A percentile compares a stretch with the other conserved stretches of the same genome.
These are phyloP conservation scores for Vigna nakashimae DNA, from an alignment of 306 rosid genomes.

Conservation along the genomic window DNA sequence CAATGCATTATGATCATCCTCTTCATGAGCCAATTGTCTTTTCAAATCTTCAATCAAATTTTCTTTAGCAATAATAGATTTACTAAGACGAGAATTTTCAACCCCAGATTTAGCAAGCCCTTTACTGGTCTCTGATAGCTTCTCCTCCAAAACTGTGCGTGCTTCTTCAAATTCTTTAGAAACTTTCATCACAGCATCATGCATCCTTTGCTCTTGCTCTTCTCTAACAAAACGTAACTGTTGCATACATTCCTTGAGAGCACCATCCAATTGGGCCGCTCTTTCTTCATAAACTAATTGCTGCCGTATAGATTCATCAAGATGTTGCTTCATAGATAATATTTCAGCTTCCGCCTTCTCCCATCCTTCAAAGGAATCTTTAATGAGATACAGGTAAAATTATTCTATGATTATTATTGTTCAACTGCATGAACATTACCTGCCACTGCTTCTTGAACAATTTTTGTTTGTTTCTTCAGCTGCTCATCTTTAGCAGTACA, in stretches of 20 bases:
- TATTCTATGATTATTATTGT: constrained; percentile 10
- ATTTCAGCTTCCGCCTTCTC: constrained; percentile 77
- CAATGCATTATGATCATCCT: constrained; percentile 62
- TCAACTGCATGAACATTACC: constrained; percentile 54
- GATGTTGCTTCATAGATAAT: constrained; percentile 60
- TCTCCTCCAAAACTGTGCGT: constrained; percentile 65
- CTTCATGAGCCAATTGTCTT: constrained; percentile 62
- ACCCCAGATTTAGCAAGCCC: constrained; percentile 61
- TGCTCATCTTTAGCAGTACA: constrained; percentile 77
- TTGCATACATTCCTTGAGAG: constrained; percentile 85
- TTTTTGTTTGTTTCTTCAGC: constrained; percentile 73
- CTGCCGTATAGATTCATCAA: constrained; percentile 63
- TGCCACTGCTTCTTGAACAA: constrained; percentile 76
- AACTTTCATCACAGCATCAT: constrained; percentile 72
- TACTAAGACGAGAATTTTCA: constrained; percentile 68
- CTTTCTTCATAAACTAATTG: constrained; percentile 69
- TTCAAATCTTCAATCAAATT: constrained; percentile 69
- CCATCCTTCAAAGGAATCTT: constrained; percentile 66
- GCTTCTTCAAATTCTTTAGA: constrained; percentile 69
- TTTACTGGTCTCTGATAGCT: constrained; percentile 63
- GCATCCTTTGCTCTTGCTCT: constrained; percentile 79
- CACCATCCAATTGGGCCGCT: constrained; percentile 66
- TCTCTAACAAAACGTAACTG: constrained; percentile 78
- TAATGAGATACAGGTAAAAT: constrained; percentile 36
- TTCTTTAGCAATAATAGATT: constrained; percentile 66